Percentiles rank a stretch among this genome's conserved stretches.
Evolutionary conservation across 2,329 filamentous ascomycete species (phyloP).

Genomic region (Ceratocystis diversiconidia): DNA sequence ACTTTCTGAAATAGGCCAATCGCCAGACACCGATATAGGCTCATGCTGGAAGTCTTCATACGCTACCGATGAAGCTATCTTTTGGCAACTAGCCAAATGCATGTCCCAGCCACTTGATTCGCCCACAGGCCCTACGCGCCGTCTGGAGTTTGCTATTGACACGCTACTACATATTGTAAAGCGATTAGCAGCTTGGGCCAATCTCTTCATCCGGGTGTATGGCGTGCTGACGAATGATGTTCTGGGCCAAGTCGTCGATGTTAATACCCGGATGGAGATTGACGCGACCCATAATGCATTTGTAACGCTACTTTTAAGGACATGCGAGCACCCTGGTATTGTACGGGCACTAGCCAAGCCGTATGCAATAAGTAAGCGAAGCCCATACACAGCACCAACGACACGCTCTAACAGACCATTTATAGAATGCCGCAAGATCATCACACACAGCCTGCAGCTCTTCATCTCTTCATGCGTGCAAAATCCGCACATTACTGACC

Average conservation of each 20-base stretch:
- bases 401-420: not conserved
- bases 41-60: slow-evolving; percentile 42
- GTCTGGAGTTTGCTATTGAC: slow-evolving; percentile 25
- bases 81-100: slow-evolving; percentile 82
- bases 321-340: slow-evolving; percentile 46
- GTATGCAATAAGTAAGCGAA: slow-evolving; percentile 24
- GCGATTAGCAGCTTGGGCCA: slow-evolving; percentile 44
- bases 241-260: slow-evolving; percentile 32
- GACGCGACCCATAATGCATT: slow-evolving; percentile 48
- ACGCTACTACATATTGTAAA: slow-evolving; percentile 38
- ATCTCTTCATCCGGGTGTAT: slow-evolving; percentile 38
- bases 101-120: slow-evolving; percentile 7
- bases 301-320: slow-evolving; percentile 45
- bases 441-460: slow-evolving; percentile 36
- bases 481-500: slow-evolving; percentile 37
- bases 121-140: not conserved
- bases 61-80: slow-evolving; percentile 70
- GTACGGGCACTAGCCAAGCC: slow-evolving; percentile 39
- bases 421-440: slow-evolving; percentile 33
- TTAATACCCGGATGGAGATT: slow-evolving; percentile 41
- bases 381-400: not conserved
- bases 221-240: slow-evolving; percentile 35
- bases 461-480: slow-evolving; percentile 47
- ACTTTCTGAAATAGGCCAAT: slow-evolving; percentile 20
- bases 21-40: slow-evolving; percentile 18